These are phyloP conservation scores for Ramularia collo-cygni DNA, from an alignment of 2,329 filamentous ascomycete genomes.

Conservation along the genomic window DNA sequence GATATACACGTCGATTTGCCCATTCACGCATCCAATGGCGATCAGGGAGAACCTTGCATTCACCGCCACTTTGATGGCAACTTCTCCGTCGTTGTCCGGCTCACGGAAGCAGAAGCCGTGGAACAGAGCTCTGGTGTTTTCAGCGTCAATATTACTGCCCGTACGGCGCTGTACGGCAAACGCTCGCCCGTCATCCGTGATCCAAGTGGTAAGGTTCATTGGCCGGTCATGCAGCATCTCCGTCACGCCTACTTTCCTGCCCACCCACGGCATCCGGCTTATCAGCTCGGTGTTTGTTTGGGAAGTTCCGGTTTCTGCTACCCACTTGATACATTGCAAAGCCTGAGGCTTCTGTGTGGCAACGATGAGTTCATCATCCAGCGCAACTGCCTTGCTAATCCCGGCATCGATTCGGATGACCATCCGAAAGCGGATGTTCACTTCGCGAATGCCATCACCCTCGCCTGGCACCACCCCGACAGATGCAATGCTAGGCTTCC, in stretches of 20 bases:
- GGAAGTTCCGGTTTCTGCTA: slow-evolving; percentile 68
- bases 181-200: slow-evolving; percentile 77
- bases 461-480: slow-evolving; percentile 64
- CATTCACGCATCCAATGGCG: slow-evolving; percentile 74
- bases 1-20: slow-evolving; percentile 79
- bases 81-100: slow-evolving; percentile 53
- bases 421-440: slow-evolving; percentile 90
- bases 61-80: slow-evolving; percentile 69
- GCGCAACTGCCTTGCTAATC: slow-evolving; percentile 76
- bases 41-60: slow-evolving; percentile 94
- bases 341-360: slow-evolving; percentile 86
- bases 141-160: slow-evolving; percentile 27
- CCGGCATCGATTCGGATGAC: slow-evolving; percentile 97
- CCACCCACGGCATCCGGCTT: slow-evolving; percentile 78
- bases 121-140: slow-evolving; percentile 62
- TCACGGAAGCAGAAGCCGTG: slow-evolving; percentile 85
- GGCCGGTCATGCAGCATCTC: slow-evolving; percentile 93
- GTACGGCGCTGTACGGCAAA: slow-evolving; percentile 77
- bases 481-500: slow-evolving; percentile 14
- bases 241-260: slow-evolving; percentile 65
- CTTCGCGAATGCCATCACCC: slow-evolving; percentile 72
- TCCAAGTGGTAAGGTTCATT: slow-evolving; percentile 93
- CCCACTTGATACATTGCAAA: slow-evolving; percentile 96
- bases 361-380: slow-evolving; percentile 89
- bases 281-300: slow-evolving; percentile 90